Conservation (phyloP, 78 protist species). For the Protostelium mycophagum region DNA sequence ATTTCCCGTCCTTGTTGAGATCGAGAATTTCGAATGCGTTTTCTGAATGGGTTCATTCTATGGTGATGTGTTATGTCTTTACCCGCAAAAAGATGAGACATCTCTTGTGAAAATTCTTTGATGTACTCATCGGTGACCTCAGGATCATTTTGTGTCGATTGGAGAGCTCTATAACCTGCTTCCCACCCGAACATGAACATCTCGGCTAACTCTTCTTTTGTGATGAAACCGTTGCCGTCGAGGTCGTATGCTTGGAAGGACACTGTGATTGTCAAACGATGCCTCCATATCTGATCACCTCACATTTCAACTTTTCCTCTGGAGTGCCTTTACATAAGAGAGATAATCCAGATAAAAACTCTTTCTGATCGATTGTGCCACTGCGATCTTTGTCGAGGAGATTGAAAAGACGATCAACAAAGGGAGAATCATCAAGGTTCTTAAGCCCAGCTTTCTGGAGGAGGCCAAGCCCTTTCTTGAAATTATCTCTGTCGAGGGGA, state of each 20-base stretch:
- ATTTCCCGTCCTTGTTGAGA: conserved; percentile 30
- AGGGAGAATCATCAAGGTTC: conserved; percentile 62
- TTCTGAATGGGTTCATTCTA: too few species aligned
- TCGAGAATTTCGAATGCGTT: neutral
- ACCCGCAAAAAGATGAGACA: conserved; percentile 62
- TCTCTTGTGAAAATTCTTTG: conserved; percentile 50
- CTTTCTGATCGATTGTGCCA: conserved; percentile 45
- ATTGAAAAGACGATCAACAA: conserved; percentile 55
- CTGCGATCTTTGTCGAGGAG: conserved; percentile 41
- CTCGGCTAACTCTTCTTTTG: conserved; percentile 65
- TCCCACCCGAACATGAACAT: conserved; percentile 65
- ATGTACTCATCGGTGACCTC: conserved; percentile 43
- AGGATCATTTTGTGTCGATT: conserved; percentile 35
- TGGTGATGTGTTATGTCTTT: too few species aligned
- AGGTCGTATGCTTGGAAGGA: conserved; percentile 83
- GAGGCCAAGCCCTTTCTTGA: conserved; percentile 34
- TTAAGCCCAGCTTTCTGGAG: conserved; percentile 37
- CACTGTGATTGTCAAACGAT: conserved; percentile 9
- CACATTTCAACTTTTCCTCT: conserved; percentile 55
- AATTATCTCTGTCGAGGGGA: conserved; percentile 31
- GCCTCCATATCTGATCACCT: too few species aligned
- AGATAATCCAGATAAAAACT: conserved; percentile 55
- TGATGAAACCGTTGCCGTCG: conserved; percentile 79
- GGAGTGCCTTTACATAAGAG: conserved; percentile 52
- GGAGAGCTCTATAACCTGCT: conserved; percentile 48